phyloP scores from a whole-genome alignment of 768 basidiomycete species.

The Kwoniella dendrophila region DNA sequence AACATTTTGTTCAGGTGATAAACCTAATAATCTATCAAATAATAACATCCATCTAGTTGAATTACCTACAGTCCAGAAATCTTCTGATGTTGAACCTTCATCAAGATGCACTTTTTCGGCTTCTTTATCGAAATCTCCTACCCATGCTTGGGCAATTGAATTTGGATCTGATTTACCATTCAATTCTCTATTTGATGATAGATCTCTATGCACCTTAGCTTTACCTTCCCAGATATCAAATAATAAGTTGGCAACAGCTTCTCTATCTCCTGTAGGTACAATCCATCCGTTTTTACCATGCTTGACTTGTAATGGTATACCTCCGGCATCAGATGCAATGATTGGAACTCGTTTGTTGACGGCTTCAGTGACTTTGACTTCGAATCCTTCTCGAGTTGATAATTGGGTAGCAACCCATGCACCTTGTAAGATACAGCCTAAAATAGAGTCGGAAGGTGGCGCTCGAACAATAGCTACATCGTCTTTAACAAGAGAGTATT shows the following conservation, averaged over 20 bases:
- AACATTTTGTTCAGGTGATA: constrained; percentile 11
- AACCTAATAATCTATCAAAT: constrained; percentile 29
- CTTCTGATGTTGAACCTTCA: constrained; percentile 43
- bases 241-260: constrained; percentile 72
- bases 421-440: constrained; percentile 87
- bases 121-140: constrained; percentile 37
- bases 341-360: constrained; percentile 85
- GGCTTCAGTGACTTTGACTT: constrained; percentile 90
- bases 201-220: constrained; percentile 23
- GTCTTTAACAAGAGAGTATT: constrained; percentile 41
- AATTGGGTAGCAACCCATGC: constrained; percentile 87
- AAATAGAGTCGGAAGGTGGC: constrained; percentile 69
- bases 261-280: constrained; percentile 74
- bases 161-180: constrained; percentile 46
- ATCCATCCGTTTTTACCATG: constrained; percentile 87
- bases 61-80: constrained; percentile 56
- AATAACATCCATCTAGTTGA: constrained; percentile 51
- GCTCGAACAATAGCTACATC: constrained; percentile 72
- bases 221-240: constrained; percentile 77
- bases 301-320: constrained; percentile 88
- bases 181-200: constrained; percentile 18
- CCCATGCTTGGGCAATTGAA: constrained; percentile 45
- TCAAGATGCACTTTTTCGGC: constrained; percentile 42
- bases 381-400: constrained; percentile 88
- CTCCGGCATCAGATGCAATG: constrained; percentile 81